Evolutionary conservation across 192 early-diverging fungal genomes (phyloP).

Genomic region (Rhizophlyctis rosea): DNA sequence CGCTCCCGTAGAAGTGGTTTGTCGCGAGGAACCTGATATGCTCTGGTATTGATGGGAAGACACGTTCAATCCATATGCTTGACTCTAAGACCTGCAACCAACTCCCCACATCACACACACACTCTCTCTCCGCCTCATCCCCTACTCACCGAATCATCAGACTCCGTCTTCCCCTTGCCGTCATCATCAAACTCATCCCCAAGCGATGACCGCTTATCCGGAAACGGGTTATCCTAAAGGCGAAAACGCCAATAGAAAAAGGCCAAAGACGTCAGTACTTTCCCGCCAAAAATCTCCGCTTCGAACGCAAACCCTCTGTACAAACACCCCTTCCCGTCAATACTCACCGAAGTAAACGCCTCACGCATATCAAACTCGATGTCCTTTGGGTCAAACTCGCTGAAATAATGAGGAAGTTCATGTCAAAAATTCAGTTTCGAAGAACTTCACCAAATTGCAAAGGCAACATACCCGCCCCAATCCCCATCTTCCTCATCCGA

Average conservation of each 20-base stretch:
- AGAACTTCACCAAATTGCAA: conserved; percentile 4
- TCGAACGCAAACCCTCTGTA: neutral
- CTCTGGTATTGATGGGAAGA: too few species aligned
- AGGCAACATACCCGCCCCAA: conserved; percentile 49
- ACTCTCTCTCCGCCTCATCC: too few species aligned
- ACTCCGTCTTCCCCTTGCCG: neutral
- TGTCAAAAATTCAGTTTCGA: too few species aligned
- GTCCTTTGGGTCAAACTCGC: conserved; percentile 39
- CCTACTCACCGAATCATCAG: neutral
- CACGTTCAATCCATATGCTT: too few species aligned
- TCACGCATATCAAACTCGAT: conserved; percentile 35
- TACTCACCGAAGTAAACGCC: conserved; percentile 15
- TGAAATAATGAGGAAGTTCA: conserved; percentile 4
- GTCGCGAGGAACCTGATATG: too few species aligned
- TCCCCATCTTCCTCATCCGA: conserved; percentile 57
- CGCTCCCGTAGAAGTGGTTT: too few species aligned
- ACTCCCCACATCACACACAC: too few species aligned
- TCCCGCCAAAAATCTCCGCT: neutral
- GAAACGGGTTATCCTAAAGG: conserved; percentile 34
- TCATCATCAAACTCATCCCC: conserved; percentile 29
- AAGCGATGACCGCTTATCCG: conserved; percentile 32
- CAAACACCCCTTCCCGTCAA: neutral
- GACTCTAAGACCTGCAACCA: too few species aligned
- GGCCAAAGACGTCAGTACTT: neutral
- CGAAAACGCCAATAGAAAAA: neutral